These are phyloP conservation scores for Boletus sp. DNA, from an alignment of 768 basidiomycete species.

Conservation along the genomic window DNA sequence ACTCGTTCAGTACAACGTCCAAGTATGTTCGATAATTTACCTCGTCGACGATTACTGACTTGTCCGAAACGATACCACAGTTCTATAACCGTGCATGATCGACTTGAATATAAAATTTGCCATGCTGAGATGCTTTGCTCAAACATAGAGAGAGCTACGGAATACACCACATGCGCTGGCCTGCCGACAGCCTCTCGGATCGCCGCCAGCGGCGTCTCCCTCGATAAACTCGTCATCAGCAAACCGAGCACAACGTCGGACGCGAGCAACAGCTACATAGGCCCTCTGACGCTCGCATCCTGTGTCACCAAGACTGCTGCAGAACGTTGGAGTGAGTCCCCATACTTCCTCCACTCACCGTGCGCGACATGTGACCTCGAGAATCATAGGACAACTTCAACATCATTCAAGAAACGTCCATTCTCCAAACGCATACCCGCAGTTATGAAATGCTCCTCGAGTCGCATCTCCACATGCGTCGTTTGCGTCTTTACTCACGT, in stretches of 20 bases:
- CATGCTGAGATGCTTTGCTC: background rate
- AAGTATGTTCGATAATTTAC: slow-evolving; percentile 25
- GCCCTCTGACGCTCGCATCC: slow-evolving; percentile 49
- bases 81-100: slow-evolving; percentile 30
- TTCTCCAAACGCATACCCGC: slow-evolving; percentile 85
- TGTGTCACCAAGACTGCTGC: slow-evolving; percentile 61
- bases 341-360: background rate
- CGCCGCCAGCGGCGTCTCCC: slow-evolving; percentile 42
- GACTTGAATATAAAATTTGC: background rate
- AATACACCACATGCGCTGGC: slow-evolving; percentile 62
- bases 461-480: slow-evolving; percentile 78
- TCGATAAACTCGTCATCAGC: slow-evolving; percentile 55
- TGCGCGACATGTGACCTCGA: background rate
- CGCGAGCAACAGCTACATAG: slow-evolving; percentile 57
- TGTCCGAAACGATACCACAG: slow-evolving; percentile 4
- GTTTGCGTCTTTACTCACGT: slow-evolving; percentile 76
- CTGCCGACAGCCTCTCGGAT: slow-evolving; percentile 61
- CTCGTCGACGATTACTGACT: slow-evolving; percentile 2
- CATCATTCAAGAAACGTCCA: slow-evolving; percentile 86
- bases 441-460: slow-evolving; percentile 76
- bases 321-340: slow-evolving; percentile 61
- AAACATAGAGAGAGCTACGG: slow-evolving; percentile 51
- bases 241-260: slow-evolving; percentile 46
- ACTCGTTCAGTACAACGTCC: slow-evolving; percentile 34
- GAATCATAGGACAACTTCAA: slow-evolving; percentile 82